Evolutionary conservation across 805 yeast genomes (phyloP).

Genomic region (Yarrowia divulgata): DNA sequence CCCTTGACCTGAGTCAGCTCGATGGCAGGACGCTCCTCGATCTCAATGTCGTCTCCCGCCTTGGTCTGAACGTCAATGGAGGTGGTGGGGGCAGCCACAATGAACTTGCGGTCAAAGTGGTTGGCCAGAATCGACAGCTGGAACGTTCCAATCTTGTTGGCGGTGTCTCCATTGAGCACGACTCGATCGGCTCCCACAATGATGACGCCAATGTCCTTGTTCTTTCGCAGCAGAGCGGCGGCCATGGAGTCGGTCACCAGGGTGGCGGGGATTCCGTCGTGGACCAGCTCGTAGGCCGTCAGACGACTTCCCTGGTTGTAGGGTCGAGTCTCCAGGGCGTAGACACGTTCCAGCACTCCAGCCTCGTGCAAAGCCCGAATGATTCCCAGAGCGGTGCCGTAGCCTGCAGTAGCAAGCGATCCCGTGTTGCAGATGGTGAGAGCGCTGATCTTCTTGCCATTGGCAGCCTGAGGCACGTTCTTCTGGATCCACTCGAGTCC

Average conservation of each 20-base stretch:
- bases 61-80: conserved; percentile 76
- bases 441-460: conserved; percentile 69
- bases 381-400: conserved; percentile 95
- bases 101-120: conserved; percentile 73
- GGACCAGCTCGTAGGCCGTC: conserved; percentile 87
- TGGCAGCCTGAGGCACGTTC: conserved; percentile 53
- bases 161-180: conserved; percentile 92
- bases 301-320: conserved; percentile 95
- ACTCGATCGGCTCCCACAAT: conserved; percentile 97
- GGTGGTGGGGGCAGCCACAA: conserved; percentile 95
- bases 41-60: conserved; percentile 76
- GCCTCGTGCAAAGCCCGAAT: conserved; percentile 68
- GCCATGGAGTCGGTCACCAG: conserved; percentile 92
- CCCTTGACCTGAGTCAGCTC: conserved; percentile 85
- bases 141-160: conserved; percentile 94
- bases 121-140: conserved; percentile 81
- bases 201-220: conserved; percentile 80
- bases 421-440: conserved; percentile 97
- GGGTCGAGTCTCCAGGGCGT: conserved; percentile 93
- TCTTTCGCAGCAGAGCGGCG: conserved; percentile 67
- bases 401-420: conserved; percentile 95
- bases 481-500: conserved; percentile 74
- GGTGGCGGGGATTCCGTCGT: conserved; percentile 87
- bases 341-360: conserved; percentile 71
- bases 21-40: conserved; percentile 83